These are phyloP conservation scores for Fusarium sp. DNA, from an alignment of 2,329 filamentous ascomycete genomes.

Conservation along the genomic window DNA sequence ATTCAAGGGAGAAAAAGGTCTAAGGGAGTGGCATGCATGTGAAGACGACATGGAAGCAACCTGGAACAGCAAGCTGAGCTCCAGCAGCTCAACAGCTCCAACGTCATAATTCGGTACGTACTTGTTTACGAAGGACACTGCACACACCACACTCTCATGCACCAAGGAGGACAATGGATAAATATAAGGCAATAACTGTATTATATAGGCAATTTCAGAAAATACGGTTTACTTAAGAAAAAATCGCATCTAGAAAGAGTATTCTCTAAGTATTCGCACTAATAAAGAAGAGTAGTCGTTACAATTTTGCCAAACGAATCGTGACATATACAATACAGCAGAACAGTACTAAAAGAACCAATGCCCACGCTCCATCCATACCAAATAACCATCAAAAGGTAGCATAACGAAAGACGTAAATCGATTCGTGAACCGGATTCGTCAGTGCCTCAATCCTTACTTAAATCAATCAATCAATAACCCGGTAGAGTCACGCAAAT, in stretches of 20 bases:
- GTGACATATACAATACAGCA: constrained; percentile 29
- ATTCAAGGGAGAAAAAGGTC: constrained; percentile 21
- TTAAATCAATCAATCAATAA: constrained; percentile 23
- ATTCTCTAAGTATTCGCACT: constrained; percentile 14
- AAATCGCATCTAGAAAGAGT: constrained; percentile 14
- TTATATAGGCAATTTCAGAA: background rate
- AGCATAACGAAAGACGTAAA: constrained; percentile 40
- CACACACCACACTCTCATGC: background rate
- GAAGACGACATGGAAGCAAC: constrained; percentile 27
- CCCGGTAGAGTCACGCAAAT: constrained; percentile 7
- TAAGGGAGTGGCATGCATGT: constrained; percentile 41
- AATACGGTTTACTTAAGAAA: constrained; percentile 1
- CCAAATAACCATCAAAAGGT: constrained; percentile 27
- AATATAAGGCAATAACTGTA: background rate
- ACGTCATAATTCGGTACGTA: constrained; percentile 48
- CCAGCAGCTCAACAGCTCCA: constrained; percentile 17
- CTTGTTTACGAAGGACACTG: background rate
- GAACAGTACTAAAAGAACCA: constrained; percentile 19
- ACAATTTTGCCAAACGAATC: constrained; percentile 44
- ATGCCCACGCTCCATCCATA: constrained; percentile 37
- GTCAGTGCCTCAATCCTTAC: constrained; percentile 19
- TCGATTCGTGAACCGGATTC: constrained; percentile 32
- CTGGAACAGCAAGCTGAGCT: no score
- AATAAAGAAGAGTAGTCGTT: constrained; percentile 33
- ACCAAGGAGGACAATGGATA: background rate